Evolutionary conservation across 371 early-diverging fungal genomes (phyloP).

Genomic region (Phascolomyces articulosus): DNA sequence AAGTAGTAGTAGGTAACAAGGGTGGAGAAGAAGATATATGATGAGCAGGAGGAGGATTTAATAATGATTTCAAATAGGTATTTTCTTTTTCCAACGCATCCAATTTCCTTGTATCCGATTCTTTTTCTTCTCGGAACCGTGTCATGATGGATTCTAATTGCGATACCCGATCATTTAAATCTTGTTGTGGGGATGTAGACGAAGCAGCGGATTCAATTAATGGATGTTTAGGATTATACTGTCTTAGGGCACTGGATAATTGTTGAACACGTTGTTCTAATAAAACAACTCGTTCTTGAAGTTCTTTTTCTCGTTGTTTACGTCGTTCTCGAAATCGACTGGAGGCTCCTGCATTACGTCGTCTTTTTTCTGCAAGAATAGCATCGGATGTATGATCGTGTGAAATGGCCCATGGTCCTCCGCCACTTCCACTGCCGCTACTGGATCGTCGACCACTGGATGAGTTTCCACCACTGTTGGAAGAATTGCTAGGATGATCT

Average conservation of each 20-base stretch:
- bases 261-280: constrained; percentile 52
- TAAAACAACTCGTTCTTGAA: constrained; percentile 48
- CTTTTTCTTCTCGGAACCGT: constrained; percentile 40
- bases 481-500: background rate
- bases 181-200: constrained; percentile 7
- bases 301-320: constrained; percentile 60
- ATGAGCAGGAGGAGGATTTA: background rate
- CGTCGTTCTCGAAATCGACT: constrained; percentile 63
- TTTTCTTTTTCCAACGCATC: constrained; percentile 40
- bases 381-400: constrained; percentile 30
- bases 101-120: constrained; percentile 32
- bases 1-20: too few species aligned
- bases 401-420: background rate
- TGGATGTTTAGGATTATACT: constrained; percentile 29
- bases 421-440: background rate
- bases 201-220: constrained; percentile 9
- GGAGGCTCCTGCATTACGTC: constrained; percentile 60
- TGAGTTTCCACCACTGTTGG: background rate
- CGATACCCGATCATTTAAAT: constrained; percentile 36
- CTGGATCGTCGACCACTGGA: background rate
- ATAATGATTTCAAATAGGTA: constrained; percentile 9
- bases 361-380: constrained; percentile 61
- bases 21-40: too few species aligned
- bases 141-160: constrained; percentile 42
- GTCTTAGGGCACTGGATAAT: constrained; percentile 39